A percentile compares a stretch with the other conserved stretches of the same genome.
phyloP scores from a whole-genome alignment of 2,329 filamentous ascomycete species.

The Gremmenia infestans region DNA sequence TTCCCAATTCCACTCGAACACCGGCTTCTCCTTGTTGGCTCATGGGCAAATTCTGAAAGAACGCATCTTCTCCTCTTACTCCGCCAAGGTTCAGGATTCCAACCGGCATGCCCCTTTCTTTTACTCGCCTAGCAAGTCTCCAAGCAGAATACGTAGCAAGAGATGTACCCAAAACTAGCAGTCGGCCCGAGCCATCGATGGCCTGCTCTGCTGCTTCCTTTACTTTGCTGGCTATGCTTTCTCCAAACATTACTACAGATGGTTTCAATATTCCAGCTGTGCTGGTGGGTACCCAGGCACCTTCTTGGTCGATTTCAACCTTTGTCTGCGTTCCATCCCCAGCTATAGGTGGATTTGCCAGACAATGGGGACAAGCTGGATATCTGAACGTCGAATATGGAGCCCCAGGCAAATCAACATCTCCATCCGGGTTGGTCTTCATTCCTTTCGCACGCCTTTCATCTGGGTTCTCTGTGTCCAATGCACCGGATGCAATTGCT shows the following conservation, averaged over 20 bases:
- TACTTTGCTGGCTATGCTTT: slow-evolving; percentile 66
- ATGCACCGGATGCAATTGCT: slow-evolving; percentile 67
- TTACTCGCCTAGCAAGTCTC: slow-evolving; percentile 78
- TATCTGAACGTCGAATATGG: slow-evolving; percentile 89
- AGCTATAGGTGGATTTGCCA: slow-evolving; percentile 55
- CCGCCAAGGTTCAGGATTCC: slow-evolving; percentile 86
- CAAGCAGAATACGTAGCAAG: slow-evolving; percentile 94
- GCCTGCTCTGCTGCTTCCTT: slow-evolving; percentile 75
- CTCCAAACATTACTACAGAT: slow-evolving; percentile 93
- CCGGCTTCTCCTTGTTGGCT: slow-evolving; percentile 46
- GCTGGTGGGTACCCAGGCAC: slow-evolving; percentile 65
- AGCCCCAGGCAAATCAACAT: slow-evolving; percentile 82
- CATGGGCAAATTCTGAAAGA: slow-evolving; percentile 55
- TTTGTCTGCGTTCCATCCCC: slow-evolving; percentile 49
- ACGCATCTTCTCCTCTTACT: slow-evolving; percentile 70
- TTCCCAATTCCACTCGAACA: slow-evolving; percentile 53
- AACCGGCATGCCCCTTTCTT: slow-evolving; percentile 77
- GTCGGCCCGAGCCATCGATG: slow-evolving; percentile 67
- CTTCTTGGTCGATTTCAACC: slow-evolving; percentile 72
- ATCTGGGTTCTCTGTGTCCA: slow-evolving; percentile 70
- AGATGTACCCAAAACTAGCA: slow-evolving; percentile 83
- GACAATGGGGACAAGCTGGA: slow-evolving; percentile 78
- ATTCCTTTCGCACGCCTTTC: slow-evolving; percentile 65
- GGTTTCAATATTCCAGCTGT: slow-evolving; percentile 83
- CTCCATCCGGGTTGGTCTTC: slow-evolving; percentile 87